Percentiles rank a stretch among this genome's conserved stretches.
phyloP scores from a whole-genome alignment of 2,329 filamentous ascomycete species.

The Fusarium sambucinum region DNA sequence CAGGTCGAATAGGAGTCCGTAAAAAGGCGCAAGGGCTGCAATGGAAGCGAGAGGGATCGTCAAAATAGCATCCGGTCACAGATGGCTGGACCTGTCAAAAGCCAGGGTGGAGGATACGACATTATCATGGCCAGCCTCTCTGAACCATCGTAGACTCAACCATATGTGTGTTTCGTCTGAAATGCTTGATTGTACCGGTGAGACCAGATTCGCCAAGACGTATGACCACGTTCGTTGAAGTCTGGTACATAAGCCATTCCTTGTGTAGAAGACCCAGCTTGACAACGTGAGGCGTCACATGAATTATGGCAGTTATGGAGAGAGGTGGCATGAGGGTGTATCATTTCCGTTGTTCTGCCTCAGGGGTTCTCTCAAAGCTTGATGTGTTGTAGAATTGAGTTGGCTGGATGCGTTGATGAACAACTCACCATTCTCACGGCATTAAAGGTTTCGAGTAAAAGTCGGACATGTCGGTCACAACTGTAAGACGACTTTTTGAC shows the following conservation, averaged over 20 bases:
- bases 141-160: not conserved
- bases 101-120: not conserved
- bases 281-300: too few relatives aligned
- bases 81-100: not conserved
- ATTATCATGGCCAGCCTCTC: not conserved
- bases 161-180: accelerated
- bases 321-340: not conserved
- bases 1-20: not conserved
- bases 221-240: not conserved
- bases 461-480: not conserved
- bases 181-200: not conserved
- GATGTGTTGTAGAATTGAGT: not conserved
- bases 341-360: not conserved
- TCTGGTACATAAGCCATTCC: not conserved
- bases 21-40: not conserved
- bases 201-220: not conserved
- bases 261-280: too few relatives aligned
- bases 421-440: not conserved
- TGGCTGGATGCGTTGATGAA: not conserved
- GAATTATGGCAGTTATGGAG: too few relatives aligned
- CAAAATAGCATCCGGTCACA: not conserved
- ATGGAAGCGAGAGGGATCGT: not conserved
- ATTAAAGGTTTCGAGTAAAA: not conserved
- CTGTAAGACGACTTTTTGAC: not conserved
- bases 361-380: not conserved